Evolutionary conservation across 2,329 filamentous ascomycete genomes (phyloP).

Genomic region (Pseudogymnoascus sp.): DNA sequence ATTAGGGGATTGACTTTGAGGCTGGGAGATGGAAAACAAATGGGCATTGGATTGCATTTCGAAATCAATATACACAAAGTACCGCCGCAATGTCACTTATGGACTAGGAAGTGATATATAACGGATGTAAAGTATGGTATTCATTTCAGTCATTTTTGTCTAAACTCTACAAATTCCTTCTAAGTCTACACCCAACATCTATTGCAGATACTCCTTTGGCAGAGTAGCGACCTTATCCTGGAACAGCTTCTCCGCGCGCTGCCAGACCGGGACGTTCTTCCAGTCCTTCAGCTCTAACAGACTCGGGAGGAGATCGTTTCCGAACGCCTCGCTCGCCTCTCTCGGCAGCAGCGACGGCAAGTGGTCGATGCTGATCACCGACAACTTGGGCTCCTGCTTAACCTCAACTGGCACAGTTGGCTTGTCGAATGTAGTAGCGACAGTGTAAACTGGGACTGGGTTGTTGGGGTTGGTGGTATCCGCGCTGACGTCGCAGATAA

Average conservation of each 20-base stretch:
- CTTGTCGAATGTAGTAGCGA: constrained; percentile 78
- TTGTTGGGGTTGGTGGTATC: constrained; percentile 63
- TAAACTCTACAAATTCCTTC: background rate
- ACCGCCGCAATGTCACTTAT: too few relatives aligned
- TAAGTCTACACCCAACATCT: background rate
- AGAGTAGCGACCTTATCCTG: constrained; percentile 69
- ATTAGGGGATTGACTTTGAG: background rate
- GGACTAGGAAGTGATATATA: background rate
- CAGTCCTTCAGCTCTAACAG: constrained; percentile 71
- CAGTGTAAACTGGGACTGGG: constrained; percentile 70
- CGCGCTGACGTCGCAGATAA: constrained; percentile 72
- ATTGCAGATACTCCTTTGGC: constrained; percentile 35
- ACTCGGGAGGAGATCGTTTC: constrained; percentile 66
- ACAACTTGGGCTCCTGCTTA: constrained; percentile 47
- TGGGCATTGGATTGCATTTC: background rate
- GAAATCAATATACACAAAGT: too few relatives aligned
- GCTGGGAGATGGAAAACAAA: background rate
- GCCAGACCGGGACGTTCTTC: constrained; percentile 68
- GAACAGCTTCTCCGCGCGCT: constrained; percentile 75
- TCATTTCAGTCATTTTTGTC: constrained; percentile 3
- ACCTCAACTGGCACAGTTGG: constrained; percentile 73
- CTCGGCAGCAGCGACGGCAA: constrained; percentile 75
- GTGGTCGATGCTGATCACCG: constrained; percentile 83
- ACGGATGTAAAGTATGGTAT: background rate
- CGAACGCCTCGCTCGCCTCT: constrained; percentile 82